Evolutionary conservation across 495 filamentous ascomycete species (phyloP).

Genomic region (Astrothelium subdiscretum): DNA sequence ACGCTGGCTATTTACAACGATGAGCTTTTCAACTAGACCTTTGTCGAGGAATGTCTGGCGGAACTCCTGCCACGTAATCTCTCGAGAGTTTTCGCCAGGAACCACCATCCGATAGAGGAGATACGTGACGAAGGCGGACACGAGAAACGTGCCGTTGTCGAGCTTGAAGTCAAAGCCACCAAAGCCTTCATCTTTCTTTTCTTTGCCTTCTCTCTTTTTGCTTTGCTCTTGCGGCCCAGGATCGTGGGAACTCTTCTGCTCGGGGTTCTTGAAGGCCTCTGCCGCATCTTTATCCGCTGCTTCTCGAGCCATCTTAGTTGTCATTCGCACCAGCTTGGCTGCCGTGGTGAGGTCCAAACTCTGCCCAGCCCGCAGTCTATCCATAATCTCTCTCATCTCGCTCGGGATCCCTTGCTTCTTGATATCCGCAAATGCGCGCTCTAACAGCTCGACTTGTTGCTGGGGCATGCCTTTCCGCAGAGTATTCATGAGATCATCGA

Average conservation of each 20-base stretch:
- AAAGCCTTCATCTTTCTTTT: slow-evolving; percentile 18
- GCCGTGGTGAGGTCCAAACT: slow-evolving; percentile 38
- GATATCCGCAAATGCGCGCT: slow-evolving; percentile 32
- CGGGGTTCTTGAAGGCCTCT: slow-evolving; percentile 13
- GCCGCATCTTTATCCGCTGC: slow-evolving; percentile 19
- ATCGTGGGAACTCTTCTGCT: slow-evolving; percentile 28
- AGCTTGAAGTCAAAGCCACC: slow-evolving; percentile 40
- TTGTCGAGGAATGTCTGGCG: slow-evolving; percentile 85
- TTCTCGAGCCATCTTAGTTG: slow-evolving; percentile 31
- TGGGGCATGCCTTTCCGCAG: slow-evolving; percentile 39
- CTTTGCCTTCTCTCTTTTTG: slow-evolving; percentile 23
- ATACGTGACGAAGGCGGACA: slow-evolving; percentile 49
- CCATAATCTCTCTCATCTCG: slow-evolving; percentile 39
- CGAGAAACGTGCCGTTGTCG: slow-evolving; percentile 44
- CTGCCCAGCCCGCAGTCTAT: slow-evolving; percentile 28
- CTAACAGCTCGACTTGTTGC: slow-evolving; percentile 31
- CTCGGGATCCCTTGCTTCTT: slow-evolving; percentile 41
- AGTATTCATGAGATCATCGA: slow-evolving; percentile 32
- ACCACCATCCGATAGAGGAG: slow-evolving; percentile 48
- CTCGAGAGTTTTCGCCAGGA: slow-evolving; percentile 54
- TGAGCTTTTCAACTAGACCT: slow-evolving; percentile 87
- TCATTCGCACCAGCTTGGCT: slow-evolving; percentile 38
- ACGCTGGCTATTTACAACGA: slow-evolving; percentile 57
- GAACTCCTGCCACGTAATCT: slow-evolving; percentile 98
- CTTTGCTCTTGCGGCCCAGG: slow-evolving; percentile 21